phyloP scores from a whole-genome alignment of 495 filamentous ascomycete genomes.

The Neurospora sp. region DNA sequence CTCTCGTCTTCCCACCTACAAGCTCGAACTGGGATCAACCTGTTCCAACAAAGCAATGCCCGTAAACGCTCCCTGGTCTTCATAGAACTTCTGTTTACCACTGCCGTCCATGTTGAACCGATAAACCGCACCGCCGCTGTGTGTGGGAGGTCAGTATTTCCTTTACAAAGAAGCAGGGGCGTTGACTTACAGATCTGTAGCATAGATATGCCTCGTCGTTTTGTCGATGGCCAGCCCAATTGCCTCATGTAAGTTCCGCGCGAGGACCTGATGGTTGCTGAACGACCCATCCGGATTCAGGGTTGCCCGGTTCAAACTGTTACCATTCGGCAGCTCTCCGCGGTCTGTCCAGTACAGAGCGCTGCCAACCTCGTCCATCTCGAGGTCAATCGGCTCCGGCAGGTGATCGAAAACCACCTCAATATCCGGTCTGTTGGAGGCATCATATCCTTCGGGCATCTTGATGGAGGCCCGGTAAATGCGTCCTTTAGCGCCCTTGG shows the following conservation, averaged over 20 bases:
- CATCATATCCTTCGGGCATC: conserved; percentile 18
- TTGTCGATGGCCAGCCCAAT: conserved; percentile 38
- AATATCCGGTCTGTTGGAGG: conserved; percentile 26
- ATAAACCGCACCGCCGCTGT: conserved; percentile 33
- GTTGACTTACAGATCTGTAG: conserved; percentile 28
- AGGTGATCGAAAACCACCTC: conserved; percentile 30
- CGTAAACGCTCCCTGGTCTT: conserved; percentile 17
- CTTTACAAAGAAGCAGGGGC: neutral
- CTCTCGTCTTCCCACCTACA: neutral
- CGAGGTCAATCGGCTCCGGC: conserved; percentile 48
- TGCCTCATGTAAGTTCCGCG: conserved; percentile 37
- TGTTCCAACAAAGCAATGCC: conserved; percentile 16
- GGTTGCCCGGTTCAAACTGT: conserved; percentile 30
- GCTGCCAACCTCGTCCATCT: conserved; percentile 29
- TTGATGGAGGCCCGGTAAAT: conserved; percentile 35
- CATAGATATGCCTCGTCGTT: conserved; percentile 29
- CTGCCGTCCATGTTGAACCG: conserved; percentile 34
- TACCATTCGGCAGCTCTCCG: conserved; percentile 40
- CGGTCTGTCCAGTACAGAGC: conserved; percentile 48
- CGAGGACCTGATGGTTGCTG: conserved; percentile 12
- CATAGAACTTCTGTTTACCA: conserved; percentile 25
- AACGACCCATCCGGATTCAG: conserved; percentile 9
- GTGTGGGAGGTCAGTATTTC: neutral
- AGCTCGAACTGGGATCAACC: neutral
- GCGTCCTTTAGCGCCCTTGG: conserved; percentile 34